A percentile compares a stretch with the other conserved stretches of the same genome.
phyloP scores from a whole-genome alignment of 306 rosid species.

The Vigna unguiculata region DNA sequence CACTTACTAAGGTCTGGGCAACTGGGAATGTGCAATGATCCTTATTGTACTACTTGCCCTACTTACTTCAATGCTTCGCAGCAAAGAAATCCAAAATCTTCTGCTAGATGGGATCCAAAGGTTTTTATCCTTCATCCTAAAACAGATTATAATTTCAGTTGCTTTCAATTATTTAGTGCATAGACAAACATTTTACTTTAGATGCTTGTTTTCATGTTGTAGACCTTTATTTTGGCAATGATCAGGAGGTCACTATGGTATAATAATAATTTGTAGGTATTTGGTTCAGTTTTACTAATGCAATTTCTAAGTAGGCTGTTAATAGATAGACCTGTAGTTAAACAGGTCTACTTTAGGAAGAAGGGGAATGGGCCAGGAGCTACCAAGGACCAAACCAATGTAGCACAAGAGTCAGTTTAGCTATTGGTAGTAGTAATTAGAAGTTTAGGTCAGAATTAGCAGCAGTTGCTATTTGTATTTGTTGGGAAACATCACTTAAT shows the following conservation, averaged over 20 bases:
- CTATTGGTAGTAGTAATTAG: neutral
- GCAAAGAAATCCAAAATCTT: slow-evolving; percentile 48
- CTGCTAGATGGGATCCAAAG: slow-evolving; percentile 61
- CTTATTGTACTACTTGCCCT: slow-evolving; percentile 92
- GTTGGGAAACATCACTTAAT: too few species aligned
- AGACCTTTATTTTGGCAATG: neutral
- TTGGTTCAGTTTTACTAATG: slow-evolving; percentile 7
- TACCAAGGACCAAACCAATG: neutral
- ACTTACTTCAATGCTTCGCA: slow-evolving; percentile 58
- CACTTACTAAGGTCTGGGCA: slow-evolving; percentile 83
- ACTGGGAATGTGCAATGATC: slow-evolving; percentile 89
- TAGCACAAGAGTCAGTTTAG: neutral
- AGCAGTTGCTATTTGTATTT: neutral
- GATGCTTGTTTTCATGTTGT: neutral
- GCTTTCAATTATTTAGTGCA: slow-evolving; percentile 18
- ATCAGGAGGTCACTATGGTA: neutral
- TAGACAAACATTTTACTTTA: slow-evolving; percentile 14
- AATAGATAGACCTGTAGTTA: neutral
- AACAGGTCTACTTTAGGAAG: neutral
- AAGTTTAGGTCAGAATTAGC: neutral
- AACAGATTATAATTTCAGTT: slow-evolving; percentile 15
- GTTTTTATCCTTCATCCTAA: slow-evolving; percentile 50
- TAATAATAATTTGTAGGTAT: slow-evolving; percentile 3
- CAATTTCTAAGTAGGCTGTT: neutral
- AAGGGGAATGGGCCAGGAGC: neutral